phyloP scores from a whole-genome alignment of 768 basidiomycete genomes.

The Leucocoprinus leucothites region DNA sequence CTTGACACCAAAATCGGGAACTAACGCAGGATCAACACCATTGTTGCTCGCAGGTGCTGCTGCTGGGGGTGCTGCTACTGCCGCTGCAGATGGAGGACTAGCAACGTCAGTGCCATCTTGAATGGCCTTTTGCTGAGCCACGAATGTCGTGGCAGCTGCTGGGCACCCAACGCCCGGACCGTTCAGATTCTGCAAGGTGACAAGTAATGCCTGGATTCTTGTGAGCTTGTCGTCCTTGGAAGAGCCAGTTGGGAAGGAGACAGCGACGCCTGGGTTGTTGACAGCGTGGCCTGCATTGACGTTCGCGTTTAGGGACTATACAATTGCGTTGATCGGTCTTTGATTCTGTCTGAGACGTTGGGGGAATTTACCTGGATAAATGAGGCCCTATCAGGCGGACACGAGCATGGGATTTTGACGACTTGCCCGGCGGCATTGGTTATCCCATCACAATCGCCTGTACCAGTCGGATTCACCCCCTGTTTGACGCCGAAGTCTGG shows the following conservation, averaged over 20 bases:
- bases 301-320: slow-evolving; percentile 47
- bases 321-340: slow-evolving; percentile 21
- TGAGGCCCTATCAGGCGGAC: slow-evolving; percentile 52
- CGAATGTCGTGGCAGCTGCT: slow-evolving; percentile 58
- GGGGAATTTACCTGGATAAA: slow-evolving; percentile 44
- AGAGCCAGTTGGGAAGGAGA: slow-evolving; percentile 64
- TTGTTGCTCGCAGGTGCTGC: neutral
- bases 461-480: slow-evolving; percentile 62
- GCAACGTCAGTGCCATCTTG: slow-evolving; percentile 26
- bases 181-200: slow-evolving; percentile 69
- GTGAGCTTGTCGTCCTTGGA: slow-evolving; percentile 50
- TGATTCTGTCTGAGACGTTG: neutral
- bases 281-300: slow-evolving; percentile 60
- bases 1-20: slow-evolving; percentile 55
- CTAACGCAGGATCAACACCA: slow-evolving; percentile 49
- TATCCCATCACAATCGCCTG: slow-evolving; percentile 69
- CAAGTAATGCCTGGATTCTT: slow-evolving; percentile 55
- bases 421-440: slow-evolving; percentile 49
- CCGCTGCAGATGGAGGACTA: slow-evolving; percentile 21
- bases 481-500: slow-evolving; percentile 55
- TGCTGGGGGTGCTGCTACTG: slow-evolving; percentile 24
- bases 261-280: slow-evolving; percentile 52
- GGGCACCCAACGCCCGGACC: slow-evolving; percentile 73
- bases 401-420: slow-evolving; percentile 64
- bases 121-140: slow-evolving; percentile 37